Base-by-base conservation (phyloP, 2,329 filamentous ascomycete species). In the Endocalyx cinctus region DNA sequence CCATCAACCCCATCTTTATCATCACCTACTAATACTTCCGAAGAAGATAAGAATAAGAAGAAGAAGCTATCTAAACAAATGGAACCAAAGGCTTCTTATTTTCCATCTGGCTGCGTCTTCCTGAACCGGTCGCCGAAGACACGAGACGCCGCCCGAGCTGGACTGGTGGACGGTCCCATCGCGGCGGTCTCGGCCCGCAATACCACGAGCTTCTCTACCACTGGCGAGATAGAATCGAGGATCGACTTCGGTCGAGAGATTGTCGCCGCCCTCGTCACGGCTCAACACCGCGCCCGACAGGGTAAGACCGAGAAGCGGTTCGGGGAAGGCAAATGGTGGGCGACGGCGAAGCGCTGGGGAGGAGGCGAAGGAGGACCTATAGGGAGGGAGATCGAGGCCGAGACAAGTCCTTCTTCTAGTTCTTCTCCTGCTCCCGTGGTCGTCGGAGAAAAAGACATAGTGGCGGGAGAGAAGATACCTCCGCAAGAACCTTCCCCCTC, bases 181-280 rank as follows among this genome's bases (percentile, higher is more conserved):
- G 76, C 74, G 1, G 74, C 72, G 4, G 65, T 82, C 15, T 79
- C 74, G 35, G 67, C 74, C 6, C 69, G 79, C 18, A 69, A 72
- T 30, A 69, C 67, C 10, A 73, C 69, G 6, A 60, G 57, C 17
- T 82, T 83, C 48, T 46, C 45, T 11, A 42, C 46, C n/a, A n/a
- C n/a, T n/a, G n/a, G n/a, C n/a, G 38, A 42, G 5, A 58, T 70
- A 32, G 81, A 87, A 25, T 74, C 82, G 37, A 60, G 72, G 18
- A 63, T 79, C 25, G 82, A 83, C 49, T 64, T 82, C 15, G 72
- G 72, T 0, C 67, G 77, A 20, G 79, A 83, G 51, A 53, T 82
- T 0, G 61, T 79, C 17, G 74, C 77, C 4, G 70, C 74, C 0
- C 60, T 84, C 4, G 62, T 80, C 29, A 77, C 77, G 6, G 79